Conservation (phyloP, 352 stramenopile genomes). For the Globisporangium acanthophoron region DNA sequence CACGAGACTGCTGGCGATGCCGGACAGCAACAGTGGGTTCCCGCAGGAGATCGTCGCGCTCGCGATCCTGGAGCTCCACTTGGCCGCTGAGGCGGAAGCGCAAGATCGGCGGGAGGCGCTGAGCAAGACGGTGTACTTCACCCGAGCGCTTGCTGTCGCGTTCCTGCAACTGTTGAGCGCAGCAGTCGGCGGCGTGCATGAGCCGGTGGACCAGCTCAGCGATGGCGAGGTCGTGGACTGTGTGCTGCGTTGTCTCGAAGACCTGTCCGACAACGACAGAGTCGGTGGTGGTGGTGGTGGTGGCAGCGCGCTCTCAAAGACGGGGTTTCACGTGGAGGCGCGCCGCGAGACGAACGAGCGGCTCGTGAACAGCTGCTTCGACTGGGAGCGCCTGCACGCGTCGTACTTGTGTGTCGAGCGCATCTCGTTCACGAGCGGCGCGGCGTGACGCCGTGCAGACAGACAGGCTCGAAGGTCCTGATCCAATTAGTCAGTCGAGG, state of each 20-base stretch:
- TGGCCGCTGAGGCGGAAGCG: not conserved
- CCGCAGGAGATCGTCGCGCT: slow-evolving; percentile 25
- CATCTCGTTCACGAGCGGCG: slow-evolving; percentile 1
- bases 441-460: too few relatives aligned
- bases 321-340: slow-evolving; percentile 27
- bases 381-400: slow-evolving; percentile 49
- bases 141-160: slow-evolving; percentile 14
- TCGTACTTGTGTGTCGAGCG: slow-evolving; percentile 27
- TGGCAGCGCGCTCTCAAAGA: not conserved
- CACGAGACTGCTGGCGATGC: slow-evolving; percentile 26
- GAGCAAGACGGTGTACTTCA: slow-evolving; percentile 35
- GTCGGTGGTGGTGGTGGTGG: not conserved
- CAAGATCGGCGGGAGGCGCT: slow-evolving; percentile 11
- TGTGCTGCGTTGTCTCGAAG: not conserved
- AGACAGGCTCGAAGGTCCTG: too few relatives aligned
- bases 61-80: slow-evolving; percentile 24
- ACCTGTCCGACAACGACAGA: slow-evolving; percentile 3
- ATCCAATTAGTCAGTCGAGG: too few relatives aligned
- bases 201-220: not conserved
- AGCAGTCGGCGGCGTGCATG: too few relatives aligned
- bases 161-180: slow-evolving; percentile 10
- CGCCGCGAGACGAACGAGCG: slow-evolving; percentile 39
- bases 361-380: slow-evolving; percentile 52
- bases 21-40: slow-evolving; percentile 15
- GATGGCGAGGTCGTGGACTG: not conserved